phyloP scores from a whole-genome alignment of 768 basidiomycete species.

The Boletus coccyginus region DNA sequence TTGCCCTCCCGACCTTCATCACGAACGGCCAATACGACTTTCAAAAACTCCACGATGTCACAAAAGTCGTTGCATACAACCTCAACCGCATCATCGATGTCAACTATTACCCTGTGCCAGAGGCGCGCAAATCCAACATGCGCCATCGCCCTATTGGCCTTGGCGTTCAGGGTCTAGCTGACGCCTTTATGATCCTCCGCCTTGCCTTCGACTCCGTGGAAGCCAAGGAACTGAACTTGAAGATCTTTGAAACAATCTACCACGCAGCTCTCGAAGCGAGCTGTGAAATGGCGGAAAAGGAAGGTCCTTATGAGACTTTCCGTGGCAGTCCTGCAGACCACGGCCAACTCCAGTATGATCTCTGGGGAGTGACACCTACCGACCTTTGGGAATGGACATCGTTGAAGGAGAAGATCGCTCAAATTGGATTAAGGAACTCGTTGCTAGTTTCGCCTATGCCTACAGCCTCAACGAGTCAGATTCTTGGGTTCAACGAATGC shows the following conservation, averaged over 20 bases:
- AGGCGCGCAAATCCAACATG: slow-evolving; percentile 91
- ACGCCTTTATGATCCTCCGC: slow-evolving; percentile 95
- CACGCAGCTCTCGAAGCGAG: slow-evolving; percentile 92
- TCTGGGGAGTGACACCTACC: slow-evolving; percentile 91
- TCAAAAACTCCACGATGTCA: slow-evolving; percentile 89
- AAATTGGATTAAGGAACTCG: slow-evolving; percentile 85
- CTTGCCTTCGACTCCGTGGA: slow-evolving; percentile 92
- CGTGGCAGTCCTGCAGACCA: slow-evolving; percentile 85
- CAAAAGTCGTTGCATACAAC: slow-evolving; percentile 91
- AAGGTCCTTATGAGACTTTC: slow-evolving; percentile 87
- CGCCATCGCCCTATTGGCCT: slow-evolving; percentile 97
- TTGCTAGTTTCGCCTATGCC: slow-evolving; percentile 96
- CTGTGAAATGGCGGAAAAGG: slow-evolving; percentile 74
- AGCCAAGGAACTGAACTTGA: slow-evolving; percentile 84
- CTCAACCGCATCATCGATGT: slow-evolving; percentile 92
- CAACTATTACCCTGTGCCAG: slow-evolving; percentile 94
- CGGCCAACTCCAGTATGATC: slow-evolving; percentile 89
- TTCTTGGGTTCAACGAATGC: slow-evolving; percentile 97
- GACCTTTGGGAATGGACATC: slow-evolving; percentile 92
- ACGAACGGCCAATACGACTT: slow-evolving; percentile 84
- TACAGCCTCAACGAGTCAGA: slow-evolving; percentile 97
- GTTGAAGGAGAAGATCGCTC: slow-evolving; percentile 83
- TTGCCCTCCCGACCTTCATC: slow-evolving; percentile 93
- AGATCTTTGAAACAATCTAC: slow-evolving; percentile 99
- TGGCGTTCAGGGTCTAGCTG: slow-evolving; percentile 97